Conservation (phyloP, 495 filamentous ascomycete species). For the Aspergillus sclerotiicarbonarius region DNA sequence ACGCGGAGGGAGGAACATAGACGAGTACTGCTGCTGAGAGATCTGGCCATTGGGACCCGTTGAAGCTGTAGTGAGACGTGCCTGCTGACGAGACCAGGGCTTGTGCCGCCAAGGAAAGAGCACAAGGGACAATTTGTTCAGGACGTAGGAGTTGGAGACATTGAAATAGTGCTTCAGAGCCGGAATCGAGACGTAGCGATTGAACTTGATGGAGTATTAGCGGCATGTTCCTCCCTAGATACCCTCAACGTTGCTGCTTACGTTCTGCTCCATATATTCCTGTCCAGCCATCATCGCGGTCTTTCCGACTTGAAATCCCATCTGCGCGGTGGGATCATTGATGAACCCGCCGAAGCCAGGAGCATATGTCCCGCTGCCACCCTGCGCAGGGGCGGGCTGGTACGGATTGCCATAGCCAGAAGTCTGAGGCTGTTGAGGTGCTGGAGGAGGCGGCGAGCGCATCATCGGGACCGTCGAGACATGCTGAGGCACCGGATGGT, state of each 20-base stretch:
- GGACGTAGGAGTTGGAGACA: conserved; percentile 88
- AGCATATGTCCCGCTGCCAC: conserved; percentile 56
- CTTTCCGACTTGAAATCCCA: conserved; percentile 93
- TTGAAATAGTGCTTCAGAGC: conserved; percentile 97
- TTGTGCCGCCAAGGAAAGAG: conserved; percentile 97
- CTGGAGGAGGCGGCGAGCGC: conserved; percentile 88
- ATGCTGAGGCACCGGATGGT: conserved; percentile 98
- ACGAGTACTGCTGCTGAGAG: conserved; percentile 58
- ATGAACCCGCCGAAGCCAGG: conserved; percentile 86
- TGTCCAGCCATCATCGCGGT: conserved; percentile 84
- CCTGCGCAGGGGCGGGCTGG: conserved; percentile 49
- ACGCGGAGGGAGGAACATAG: conserved; percentile 88
- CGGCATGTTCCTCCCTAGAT: not conserved
- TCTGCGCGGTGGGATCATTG: conserved; percentile 92
- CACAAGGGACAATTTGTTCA: conserved; percentile 81
- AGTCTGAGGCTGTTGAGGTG: conserved; percentile 67
- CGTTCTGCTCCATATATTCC: conserved; percentile 92
- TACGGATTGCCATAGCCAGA: conserved; percentile 75
- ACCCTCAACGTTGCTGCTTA: conserved; percentile 27
- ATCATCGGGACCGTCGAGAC: conserved; percentile 98
- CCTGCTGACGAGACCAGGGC: conserved; percentile 83
- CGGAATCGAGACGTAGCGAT: conserved; percentile 87
- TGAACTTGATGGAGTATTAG: conserved; percentile 58
- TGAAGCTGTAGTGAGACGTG: conserved; percentile 47
- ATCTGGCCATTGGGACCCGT: conserved; percentile 63